A percentile compares a stretch with the other conserved stretches of the same genome.
Evolutionary conservation across 2,329 filamentous ascomycete genomes (phyloP).

Genomic region (Ophiostoma ulmi): DNA sequence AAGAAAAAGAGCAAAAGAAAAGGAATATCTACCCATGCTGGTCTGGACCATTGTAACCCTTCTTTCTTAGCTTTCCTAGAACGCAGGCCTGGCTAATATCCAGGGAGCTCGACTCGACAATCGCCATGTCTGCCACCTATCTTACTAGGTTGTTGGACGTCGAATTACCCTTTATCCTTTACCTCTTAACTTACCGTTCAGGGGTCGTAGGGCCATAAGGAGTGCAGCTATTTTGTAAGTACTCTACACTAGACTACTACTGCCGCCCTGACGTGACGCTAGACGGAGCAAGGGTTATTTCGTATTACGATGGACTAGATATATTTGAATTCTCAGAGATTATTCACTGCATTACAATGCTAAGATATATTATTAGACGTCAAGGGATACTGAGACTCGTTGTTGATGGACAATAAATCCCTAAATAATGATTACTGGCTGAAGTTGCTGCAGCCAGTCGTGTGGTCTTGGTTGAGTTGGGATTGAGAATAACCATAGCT

Average conservation of each 20-base stretch:
- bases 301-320: neutral
- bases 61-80: too few relatives aligned
- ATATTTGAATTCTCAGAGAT: too few relatives aligned
- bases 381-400: neutral
- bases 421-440: too few relatives aligned
- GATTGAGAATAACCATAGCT: too few relatives aligned
- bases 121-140: slow-evolving; percentile 4
- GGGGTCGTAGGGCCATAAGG: neutral
- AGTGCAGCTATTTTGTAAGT: neutral
- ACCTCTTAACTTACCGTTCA: neutral
- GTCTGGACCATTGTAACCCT: too few relatives aligned
- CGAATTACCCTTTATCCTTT: neutral
- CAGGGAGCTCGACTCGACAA: neutral
- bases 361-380: neutral
- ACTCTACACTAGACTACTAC: neutral
- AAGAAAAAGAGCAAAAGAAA: too few relatives aligned
- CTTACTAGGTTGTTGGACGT: neutral
- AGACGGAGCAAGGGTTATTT: slow-evolving; percentile 1
- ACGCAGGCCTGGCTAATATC: neutral
- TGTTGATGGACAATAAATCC: neutral
- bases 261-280: neutral
- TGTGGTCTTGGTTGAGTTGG: too few relatives aligned
- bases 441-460: too few relatives aligned
- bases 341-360: neutral
- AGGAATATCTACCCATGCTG: too few relatives aligned